Conservation (phyloP, 176 grass and related monocot species). For the Zea luxurians region DNA sequence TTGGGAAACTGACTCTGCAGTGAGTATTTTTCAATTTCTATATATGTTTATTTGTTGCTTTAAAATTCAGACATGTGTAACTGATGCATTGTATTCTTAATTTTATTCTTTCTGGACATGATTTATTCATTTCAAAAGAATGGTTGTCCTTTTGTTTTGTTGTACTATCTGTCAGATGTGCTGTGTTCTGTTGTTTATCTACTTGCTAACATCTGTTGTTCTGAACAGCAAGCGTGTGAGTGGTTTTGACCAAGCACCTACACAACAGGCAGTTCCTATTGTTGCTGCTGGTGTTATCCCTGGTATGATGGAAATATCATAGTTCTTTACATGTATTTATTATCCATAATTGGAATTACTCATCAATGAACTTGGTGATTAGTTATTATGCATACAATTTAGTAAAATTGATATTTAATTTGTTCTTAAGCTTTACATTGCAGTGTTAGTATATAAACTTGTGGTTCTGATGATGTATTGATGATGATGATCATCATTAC, state of each 20-base stretch:
- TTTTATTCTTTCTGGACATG: background rate
- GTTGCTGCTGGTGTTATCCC: slow-evolving; percentile 42
- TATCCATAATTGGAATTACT: background rate
- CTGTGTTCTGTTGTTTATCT: background rate
- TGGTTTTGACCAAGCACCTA: slow-evolving; percentile 85
- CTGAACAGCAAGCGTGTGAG: slow-evolving; percentile 75
- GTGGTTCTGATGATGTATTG: background rate
- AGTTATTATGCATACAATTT: slow-evolving; percentile 3
- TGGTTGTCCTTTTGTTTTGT: slow-evolving; percentile 1
- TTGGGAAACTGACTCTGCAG: background rate
- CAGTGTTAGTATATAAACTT: background rate
- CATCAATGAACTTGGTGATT: background rate
- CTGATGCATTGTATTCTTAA: background rate
- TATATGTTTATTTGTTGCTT: slow-evolving; percentile 1
- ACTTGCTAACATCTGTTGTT: slow-evolving; percentile 37
- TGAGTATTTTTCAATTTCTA: background rate
- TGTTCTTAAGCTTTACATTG: background rate
- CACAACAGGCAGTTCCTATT: slow-evolving; percentile 44
- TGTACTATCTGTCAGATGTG: background rate
- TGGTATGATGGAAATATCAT: slow-evolving; percentile 41
- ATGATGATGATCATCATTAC: background rate
- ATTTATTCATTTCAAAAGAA: slow-evolving; percentile 17
- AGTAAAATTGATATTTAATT: background rate
- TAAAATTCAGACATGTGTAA: background rate
- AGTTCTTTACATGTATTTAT: slow-evolving; percentile 22